phyloP scores from a whole-genome alignment of 805 yeast genomes.

The Nakazawaea anatomiae region DNA sequence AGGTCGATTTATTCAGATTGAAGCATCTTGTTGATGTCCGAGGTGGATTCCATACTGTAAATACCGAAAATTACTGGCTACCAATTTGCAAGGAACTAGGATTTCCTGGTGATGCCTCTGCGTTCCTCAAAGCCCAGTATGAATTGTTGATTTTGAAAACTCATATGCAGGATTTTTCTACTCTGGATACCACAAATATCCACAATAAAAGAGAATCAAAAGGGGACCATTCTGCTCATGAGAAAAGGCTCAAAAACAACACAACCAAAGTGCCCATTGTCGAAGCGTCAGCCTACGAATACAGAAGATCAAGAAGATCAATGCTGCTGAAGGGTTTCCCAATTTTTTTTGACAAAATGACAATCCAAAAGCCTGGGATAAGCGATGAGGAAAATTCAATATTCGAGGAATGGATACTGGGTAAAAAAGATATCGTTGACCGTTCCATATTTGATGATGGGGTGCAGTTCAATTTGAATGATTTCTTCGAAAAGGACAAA shows the following conservation, averaged over 20 bases:
- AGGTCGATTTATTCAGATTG: conserved; percentile 57
- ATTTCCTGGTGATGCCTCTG: conserved; percentile 29
- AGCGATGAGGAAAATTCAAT: conserved; percentile 28
- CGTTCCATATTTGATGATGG: background rate
- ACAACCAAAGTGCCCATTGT: conserved; percentile 28
- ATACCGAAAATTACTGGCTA: conserved; percentile 69
- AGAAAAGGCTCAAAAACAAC: background rate
- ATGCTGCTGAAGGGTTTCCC: conserved; percentile 46
- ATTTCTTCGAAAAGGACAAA: background rate
- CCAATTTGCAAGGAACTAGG: conserved; percentile 80
- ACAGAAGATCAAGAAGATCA: conserved; percentile 37
- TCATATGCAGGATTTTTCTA: background rate
- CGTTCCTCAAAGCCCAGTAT: conserved; percentile 14
- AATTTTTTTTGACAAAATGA: conserved; percentile 40
- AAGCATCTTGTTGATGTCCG: conserved; percentile 51
- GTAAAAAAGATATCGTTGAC: background rate
- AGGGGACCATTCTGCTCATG: background rate
- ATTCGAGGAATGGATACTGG: conserved; percentile 12
- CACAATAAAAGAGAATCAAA: conserved; percentile 12
- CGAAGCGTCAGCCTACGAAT: conserved; percentile 39
- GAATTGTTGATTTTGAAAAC: conserved; percentile 13
- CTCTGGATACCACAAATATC: conserved; percentile 6
- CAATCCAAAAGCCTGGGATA: conserved; percentile 36
- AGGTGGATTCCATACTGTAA: conserved; percentile 66
- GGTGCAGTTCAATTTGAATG: background rate